A percentile compares a stretch with the other conserved stretches of the same genome.
These are phyloP conservation scores for Schizosaccharomyces osmophilus DNA, from an alignment of 805 yeast species.

Conservation along the genomic window DNA sequence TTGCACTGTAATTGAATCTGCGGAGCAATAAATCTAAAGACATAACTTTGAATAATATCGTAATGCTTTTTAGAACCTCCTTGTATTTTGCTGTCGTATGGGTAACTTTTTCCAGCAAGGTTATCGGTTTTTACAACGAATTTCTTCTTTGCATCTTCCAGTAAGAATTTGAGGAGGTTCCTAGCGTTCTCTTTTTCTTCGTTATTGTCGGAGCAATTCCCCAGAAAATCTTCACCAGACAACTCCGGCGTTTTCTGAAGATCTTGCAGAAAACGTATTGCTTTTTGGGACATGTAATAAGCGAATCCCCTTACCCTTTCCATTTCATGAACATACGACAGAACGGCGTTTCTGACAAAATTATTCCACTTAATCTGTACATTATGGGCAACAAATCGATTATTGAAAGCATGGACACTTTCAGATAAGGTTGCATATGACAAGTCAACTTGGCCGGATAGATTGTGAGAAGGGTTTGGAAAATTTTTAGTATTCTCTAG, in stretches of 20 bases:
- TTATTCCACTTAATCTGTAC: constrained; percentile 63
- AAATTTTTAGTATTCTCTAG: not conserved
- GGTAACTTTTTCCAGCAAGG: not conserved
- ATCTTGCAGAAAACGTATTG: constrained; percentile 28
- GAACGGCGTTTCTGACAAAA: constrained; percentile 33
- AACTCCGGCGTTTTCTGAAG: constrained; percentile 15
- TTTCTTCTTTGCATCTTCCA: constrained; percentile 4
- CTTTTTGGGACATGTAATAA: constrained; percentile 23
- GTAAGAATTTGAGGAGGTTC: constrained; percentile 5
- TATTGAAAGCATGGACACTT: constrained; percentile 20
- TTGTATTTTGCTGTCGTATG: not conserved
- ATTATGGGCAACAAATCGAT: constrained; percentile 49
- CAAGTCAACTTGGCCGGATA: constrained; percentile 6
- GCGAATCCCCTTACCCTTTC: constrained; percentile 21
- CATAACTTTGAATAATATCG: constrained; percentile 23
- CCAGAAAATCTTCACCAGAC: not conserved
- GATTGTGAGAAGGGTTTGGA: not conserved
- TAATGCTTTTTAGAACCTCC: not conserved
- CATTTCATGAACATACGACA: constrained; percentile 30
- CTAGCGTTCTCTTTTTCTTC: not conserved
- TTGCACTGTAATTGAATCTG: constrained; percentile 49
- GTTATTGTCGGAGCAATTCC: not conserved
- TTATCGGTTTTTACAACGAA: constrained; percentile 5
- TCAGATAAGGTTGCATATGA: constrained; percentile 1
- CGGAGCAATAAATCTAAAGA: constrained; percentile 49